Evolutionary conservation across 768 basidiomycete genomes (phyloP), one percentile per base, ranked within the genome.

Genomic region (Naganishia randhawae): DNA sequence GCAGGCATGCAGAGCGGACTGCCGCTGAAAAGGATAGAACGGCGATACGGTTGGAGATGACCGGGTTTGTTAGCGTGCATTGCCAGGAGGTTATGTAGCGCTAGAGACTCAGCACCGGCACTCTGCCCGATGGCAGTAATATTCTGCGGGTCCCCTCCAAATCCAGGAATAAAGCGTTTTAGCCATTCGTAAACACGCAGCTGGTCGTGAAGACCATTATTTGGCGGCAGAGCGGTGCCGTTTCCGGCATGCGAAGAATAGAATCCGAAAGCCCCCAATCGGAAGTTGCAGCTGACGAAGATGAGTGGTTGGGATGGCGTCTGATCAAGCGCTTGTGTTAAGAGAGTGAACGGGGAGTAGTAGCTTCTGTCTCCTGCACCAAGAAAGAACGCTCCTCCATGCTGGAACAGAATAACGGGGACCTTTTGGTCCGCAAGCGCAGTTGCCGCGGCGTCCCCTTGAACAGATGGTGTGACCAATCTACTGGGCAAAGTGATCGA

Each of bases 121-220:
- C 33, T 41, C 61, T 72, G 71, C 0, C 71, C 71, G 0, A 63
- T 31, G 11, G 67, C 61, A n/a, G 71, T 68, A 25, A 72, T 67
- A 65, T 72, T 69, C n/a, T 64, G 2, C 0, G 57, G 51, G 32
- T 72, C 68, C 22, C 71, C 71, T 19, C 71, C 71, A 41, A 72
- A 72, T 2, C 57, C 45, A 17, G 50, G 48, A 54, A 72, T 67
- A 50, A 70, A 51, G 17, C 63, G 25, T 19, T 52, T 33, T 8
- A 68, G 66, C 71, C 71, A 72, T 8, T 55, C 55, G 41, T 70
- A 64, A 11, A 69, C 65, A 22, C 41, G 50, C n/a, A 69, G 69
- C 1, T 57, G 37, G 45, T 72, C 71, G n/a, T 66, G 66, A 3
- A 70, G 35, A 7, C 71, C 66, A 37, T 66, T 62, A 39, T 72